Base-by-base conservation (phyloP, 169 alveolate species). In the Plasmodium blacklocki region DNA sequence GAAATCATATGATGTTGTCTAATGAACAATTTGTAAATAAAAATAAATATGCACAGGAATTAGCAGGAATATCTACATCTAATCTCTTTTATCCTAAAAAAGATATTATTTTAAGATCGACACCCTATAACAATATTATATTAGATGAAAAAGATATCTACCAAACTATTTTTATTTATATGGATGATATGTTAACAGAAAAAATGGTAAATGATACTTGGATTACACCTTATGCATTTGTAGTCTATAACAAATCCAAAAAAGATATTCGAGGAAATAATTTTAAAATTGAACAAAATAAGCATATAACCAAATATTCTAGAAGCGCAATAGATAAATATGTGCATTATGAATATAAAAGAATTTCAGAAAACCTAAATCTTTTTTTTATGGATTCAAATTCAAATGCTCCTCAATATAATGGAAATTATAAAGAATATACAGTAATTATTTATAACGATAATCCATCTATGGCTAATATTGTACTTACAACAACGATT, bases 391-490 rank as follows among this genome's bases (percentile, higher is more conserved):
- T 0, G 3, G 73, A 83, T 3, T 18, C 70, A 19, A 19, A 29
- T 18, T 39, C 70, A n/a, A 83, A 68, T 5, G 32, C 56, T 14
- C 32, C 50, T 68, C 43, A 68, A 58, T 49, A 56, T 68, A 8
- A 6, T 4, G 59, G 14, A 47, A 47, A 83, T 9, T 39, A 56
- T 14, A 83, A 83, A 50, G 83, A 54, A 58, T 83, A 83, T 63
- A 68, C 12, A 18, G 19, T 83, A 83, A 60, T 83, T 29, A 67
- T 83, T 29, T 83, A 83, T 62, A 83, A 56, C 68, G 83, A 83
- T 83, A 83, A 83, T 67, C 91, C 91, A 8, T 47, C 80, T 49
- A 83, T 83, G 80, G 15, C 91, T 0, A 83, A 83, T 54, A 68
- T 83, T 21, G 19, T 83, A 14, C 26, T 83, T 58, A 67, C 12